Evolutionary conservation across 164 flowering plant genomes (phyloP).

Genomic region (Sextonia rubra): DNA sequence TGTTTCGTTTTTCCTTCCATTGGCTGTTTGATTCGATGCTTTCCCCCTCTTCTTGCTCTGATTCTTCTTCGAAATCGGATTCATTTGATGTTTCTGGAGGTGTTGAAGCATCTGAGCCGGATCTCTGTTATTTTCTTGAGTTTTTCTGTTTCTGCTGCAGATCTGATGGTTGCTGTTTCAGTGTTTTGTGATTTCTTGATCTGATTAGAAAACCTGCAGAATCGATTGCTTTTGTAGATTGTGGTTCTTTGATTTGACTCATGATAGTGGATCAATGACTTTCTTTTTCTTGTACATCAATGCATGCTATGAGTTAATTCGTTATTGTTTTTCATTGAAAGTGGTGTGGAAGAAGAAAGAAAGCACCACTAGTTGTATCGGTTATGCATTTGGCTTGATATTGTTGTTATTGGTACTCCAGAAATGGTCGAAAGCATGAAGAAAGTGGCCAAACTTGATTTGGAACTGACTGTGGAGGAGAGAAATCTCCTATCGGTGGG

Average conservation of each 20-base stretch:
- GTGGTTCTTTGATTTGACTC: too few species aligned
- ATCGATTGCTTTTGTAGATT: too few species aligned
- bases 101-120: background rate
- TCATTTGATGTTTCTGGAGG: too few species aligned
- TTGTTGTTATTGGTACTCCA: slow-evolving; percentile 3
- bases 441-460: slow-evolving; percentile 23
- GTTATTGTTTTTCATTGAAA: too few species aligned
- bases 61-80: too few species aligned
- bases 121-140: background rate
- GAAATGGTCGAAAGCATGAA: slow-evolving; percentile 27
- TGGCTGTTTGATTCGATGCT: background rate
- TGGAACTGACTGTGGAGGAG: slow-evolving; percentile 26
- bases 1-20: too few species aligned
- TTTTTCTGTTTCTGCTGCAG: background rate
- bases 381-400: background rate
- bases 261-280: too few species aligned
- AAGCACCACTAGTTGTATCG: background rate
- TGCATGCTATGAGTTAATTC: too few species aligned
- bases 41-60: background rate
- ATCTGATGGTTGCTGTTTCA: too few species aligned
- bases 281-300: too few species aligned
- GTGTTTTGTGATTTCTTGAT: too few species aligned
- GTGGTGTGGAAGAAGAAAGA: background rate
- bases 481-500: slow-evolving; percentile 27
- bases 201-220: too few species aligned